Percentiles rank a stretch among this genome's conserved stretches.
phyloP scores from a whole-genome alignment of 169 alveolate species.

The Eimeria acervulina region DNA sequence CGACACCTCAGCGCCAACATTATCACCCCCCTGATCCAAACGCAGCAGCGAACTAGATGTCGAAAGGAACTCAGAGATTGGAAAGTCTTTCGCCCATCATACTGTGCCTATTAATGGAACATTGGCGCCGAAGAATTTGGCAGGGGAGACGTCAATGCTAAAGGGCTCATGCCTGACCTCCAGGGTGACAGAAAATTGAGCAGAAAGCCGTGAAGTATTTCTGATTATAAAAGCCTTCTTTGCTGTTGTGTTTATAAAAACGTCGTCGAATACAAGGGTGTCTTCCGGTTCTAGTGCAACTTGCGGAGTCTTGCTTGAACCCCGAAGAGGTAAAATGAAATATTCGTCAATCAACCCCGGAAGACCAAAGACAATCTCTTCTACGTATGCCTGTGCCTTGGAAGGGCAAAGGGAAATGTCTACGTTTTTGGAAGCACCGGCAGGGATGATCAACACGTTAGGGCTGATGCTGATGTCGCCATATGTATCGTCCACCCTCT shows the following conservation, averaged over 20 bases:
- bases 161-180: slow-evolving; percentile 37
- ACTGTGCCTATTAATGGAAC: neutral
- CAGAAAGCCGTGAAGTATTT: slow-evolving; percentile 63
- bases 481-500: slow-evolving; percentile 57
- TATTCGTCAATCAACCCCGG: slow-evolving; percentile 32
- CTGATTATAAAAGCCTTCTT: slow-evolving; percentile 88
- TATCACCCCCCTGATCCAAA: slow-evolving; percentile 33
- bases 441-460: slow-evolving; percentile 9
- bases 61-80: neutral
- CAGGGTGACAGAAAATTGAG: slow-evolving; percentile 42
- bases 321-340: slow-evolving; percentile 72
- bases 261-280: slow-evolving; percentile 93
- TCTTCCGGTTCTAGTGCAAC: slow-evolving; percentile 95
- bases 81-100: neutral
- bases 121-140: neutral
- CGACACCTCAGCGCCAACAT: slow-evolving; percentile 18
- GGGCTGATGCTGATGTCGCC: slow-evolving; percentile 58
- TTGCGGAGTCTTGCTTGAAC: slow-evolving; percentile 78
- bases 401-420: slow-evolving; percentile 64
- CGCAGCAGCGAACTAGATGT: neutral
- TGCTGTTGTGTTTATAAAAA: slow-evolving; percentile 92
- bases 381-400: slow-evolving; percentile 70
- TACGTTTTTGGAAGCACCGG: neutral
- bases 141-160: neutral
- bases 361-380: slow-evolving; percentile 64